Evolutionary conservation across 768 basidiomycete species (phyloP), one percentile per base, ranked within the genome.

Genomic region (Boletus rubroflammeus): DNA sequence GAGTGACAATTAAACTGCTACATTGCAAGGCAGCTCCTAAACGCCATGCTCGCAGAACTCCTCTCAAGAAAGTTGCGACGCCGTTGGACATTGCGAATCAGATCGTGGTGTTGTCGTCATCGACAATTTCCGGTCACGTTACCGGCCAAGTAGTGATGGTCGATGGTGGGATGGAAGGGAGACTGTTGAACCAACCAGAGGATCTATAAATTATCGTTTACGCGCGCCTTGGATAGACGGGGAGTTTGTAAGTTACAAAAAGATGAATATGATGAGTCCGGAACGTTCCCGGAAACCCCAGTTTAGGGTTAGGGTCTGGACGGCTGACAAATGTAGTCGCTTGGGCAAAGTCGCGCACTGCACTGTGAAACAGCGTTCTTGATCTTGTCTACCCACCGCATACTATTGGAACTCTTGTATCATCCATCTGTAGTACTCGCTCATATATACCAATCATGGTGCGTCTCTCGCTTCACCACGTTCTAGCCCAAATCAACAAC

Each of bases 91-190:
- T 90, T 31, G 88, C 88, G 0, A 76, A 73, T 9, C 86, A 89
- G 66, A 75, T 90, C 29, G 78, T 79, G 10, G 53, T 86, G 1
- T 63, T 90, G 3, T 78, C 88, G 0, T 88, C 86, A 0, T 69
- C 78, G 9, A 70, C 69, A 10, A 63, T 88, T 0, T 89, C 86
- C 0, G 86, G 88, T 0, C 88, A 90, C 62, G 77, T 90, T 17
- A 80, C 83, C 1, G 88, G 88, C 0, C 81, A 88, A 60, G 79
- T 84, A 6, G 62, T 88, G 28, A 86, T 88, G 82, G 76, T 89
- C 6, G 79, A 81, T 43, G 88, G 88, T 3, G 88, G 88, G 3
- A 88, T 89, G 88, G 88, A 90, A 76, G 88, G 88, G n/a, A 69
- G 76, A 10, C 49, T 82, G 32, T 62, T 80, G 55, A 80, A 81